Base-by-base conservation (phyloP, 805 yeast genomes). In the Metschnikowia kunwiensis region DNA sequence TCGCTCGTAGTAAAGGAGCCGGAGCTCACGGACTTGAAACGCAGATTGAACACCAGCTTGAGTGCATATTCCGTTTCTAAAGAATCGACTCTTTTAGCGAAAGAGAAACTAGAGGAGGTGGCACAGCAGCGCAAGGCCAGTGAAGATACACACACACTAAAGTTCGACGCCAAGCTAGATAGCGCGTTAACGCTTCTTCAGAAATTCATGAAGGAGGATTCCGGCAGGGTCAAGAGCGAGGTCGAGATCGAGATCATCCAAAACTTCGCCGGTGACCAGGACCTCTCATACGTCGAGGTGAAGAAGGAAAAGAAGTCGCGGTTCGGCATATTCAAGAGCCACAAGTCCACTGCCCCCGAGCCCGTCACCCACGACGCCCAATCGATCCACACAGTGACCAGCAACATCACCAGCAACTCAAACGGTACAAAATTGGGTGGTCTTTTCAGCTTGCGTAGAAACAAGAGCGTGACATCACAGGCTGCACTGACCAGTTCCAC, bases 221-320 rank as follows among this genome's bases (percentile, higher is more conserved):
- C 86, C 4, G 61, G 61, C 20, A 75, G 95, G 42, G 81, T 93
- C 15, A 70, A 72, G 26, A 75, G 82, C 9, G 95, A 88, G 54
- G 97, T 89, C 13, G 91, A 84, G 51, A 80, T 91, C 34, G 97
- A 91, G 58, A 80, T 93, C 18, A 87, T 93, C 48, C 93, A 86
- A 58, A 77, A 81, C 42, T 87, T 83, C 34, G 88, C 93, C 1
- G 86, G 82, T 1, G 89, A 80, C 39, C 70, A 75, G 49, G 93
- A 85, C 56, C 63, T 85, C 49, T 68, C 82, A 9, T 65, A 82
- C 39, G 74, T 75, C 25, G 75, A 70, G 27, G 68, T 72, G 12
- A 67, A 70, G 19, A 60, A 72, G 18, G 63, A 66, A 30, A 77
- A 80, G 57, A 85, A 83, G 54, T 55, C 66, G 3, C 75, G 74